phyloP scores from a whole-genome alignment of 1,284 basidiomycete genomes.

The Tilletia horrida region DNA sequence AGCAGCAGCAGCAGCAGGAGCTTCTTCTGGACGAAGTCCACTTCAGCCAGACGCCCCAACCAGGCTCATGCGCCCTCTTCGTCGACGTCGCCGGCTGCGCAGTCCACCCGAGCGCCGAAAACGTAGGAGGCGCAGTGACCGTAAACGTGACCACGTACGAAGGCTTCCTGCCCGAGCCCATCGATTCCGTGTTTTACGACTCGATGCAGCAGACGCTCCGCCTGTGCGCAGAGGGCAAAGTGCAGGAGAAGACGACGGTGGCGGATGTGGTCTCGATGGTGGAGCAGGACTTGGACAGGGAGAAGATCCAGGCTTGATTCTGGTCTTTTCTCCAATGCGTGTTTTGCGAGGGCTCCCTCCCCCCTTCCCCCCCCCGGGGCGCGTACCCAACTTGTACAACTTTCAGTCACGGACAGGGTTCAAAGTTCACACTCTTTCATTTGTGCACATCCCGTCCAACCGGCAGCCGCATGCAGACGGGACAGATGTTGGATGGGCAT shows the following conservation, averaged over 20 bases:
- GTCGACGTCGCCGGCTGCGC: constrained; percentile 10
- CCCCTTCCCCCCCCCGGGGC: too few species aligned
- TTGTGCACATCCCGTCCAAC: too few species aligned
- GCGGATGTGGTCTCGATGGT: background rate
- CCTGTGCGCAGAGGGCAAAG: background rate
- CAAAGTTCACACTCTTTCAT: too few species aligned
- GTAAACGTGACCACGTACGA: background rate
- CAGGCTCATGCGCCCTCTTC: constrained; percentile 12
- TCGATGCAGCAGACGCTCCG: background rate
- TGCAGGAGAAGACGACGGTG: background rate
- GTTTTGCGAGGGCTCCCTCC: too few species aligned
- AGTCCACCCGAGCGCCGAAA: background rate
- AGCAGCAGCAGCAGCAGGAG: background rate
- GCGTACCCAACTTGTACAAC: too few species aligned
- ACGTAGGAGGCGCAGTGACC: background rate
- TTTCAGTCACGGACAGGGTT: too few species aligned
- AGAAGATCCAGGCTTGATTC: too few species aligned
- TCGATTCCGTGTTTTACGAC: background rate
- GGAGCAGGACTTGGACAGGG: background rate
- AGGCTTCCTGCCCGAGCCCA: background rate
- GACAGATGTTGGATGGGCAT: too few species aligned
- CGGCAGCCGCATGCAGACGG: too few species aligned
- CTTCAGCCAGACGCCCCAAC: constrained; percentile 12
- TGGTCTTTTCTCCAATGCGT: too few species aligned
- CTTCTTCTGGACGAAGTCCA: background rate